Percentiles rank a stretch among this genome's conserved stretches.
Evolutionary conservation across 1,139 yeast genomes (phyloP).

Genomic region (Zygosaccharomyces pseudobailii): DNA sequence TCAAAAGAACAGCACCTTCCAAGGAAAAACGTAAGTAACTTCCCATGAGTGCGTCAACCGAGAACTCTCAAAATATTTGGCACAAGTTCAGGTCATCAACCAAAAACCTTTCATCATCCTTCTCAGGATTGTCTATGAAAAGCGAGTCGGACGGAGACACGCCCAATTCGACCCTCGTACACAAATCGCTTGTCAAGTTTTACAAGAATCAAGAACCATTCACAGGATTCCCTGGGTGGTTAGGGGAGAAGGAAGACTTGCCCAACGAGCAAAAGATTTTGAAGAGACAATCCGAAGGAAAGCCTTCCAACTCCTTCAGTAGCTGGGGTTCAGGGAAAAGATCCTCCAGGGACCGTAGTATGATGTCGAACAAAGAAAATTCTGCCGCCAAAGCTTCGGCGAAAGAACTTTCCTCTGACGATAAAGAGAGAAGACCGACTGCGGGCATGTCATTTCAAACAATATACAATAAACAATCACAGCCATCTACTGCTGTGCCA

Average conservation of each 20-base stretch:
- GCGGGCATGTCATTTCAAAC: slow-evolving; percentile 24
- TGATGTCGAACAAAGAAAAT: slow-evolving; percentile 6
- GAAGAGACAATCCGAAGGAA: slow-evolving; percentile 19
- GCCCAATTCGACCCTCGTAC: slow-evolving; percentile 36
- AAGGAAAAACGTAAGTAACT: too few relatives aligned
- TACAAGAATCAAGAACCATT: slow-evolving; percentile 33
- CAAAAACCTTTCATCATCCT: slow-evolving; percentile 29
- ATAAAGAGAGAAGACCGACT: slow-evolving; percentile 13
- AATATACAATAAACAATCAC: slow-evolving; percentile 15
- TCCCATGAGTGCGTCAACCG: slow-evolving; percentile 6
- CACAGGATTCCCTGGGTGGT: slow-evolving; percentile 40
- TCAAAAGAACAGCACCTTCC: too few relatives aligned
- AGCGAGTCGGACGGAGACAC: slow-evolving; percentile 39
- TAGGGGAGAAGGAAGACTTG: slow-evolving; percentile 36
- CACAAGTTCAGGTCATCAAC: slow-evolving; percentile 31
- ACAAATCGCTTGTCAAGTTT: slow-evolving; percentile 36
- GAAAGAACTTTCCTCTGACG: not conserved
- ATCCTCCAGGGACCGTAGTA: slow-evolving; percentile 11
- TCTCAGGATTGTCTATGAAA: slow-evolving; percentile 29
- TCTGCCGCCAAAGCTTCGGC: not conserved
- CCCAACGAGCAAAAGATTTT: slow-evolving; percentile 31
- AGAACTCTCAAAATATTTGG: slow-evolving; percentile 28
- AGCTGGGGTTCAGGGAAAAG: slow-evolving; percentile 13
- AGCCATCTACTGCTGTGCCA: not conserved
- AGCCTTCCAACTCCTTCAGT: slow-evolving; percentile 8